phyloP scores from a whole-genome alignment of 352 stramenopile genomes.

The Globisporangium echinulatum region DNA sequence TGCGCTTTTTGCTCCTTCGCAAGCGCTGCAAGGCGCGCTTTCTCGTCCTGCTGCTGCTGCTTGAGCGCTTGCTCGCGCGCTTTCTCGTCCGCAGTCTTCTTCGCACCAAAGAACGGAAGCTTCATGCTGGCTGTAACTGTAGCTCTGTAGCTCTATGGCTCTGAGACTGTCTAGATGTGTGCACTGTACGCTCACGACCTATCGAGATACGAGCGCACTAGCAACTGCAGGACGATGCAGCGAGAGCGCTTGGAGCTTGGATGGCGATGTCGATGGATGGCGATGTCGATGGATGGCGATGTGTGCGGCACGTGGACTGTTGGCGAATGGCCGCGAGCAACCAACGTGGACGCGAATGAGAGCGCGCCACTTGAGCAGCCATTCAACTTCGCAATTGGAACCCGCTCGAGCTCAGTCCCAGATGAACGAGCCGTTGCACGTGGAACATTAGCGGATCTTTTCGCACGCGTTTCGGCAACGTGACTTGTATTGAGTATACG shows the following conservation, averaged over 20 bases:
- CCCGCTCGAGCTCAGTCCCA: no score
- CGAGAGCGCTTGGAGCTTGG: neutral
- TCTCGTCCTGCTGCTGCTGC: constrained; percentile 12
- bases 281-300: neutral
- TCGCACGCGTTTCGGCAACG: no score
- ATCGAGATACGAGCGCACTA: neutral
- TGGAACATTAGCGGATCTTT: no score
- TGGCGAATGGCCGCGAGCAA: neutral
- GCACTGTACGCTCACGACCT: neutral
- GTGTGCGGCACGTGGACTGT: neutral
- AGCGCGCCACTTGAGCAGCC: neutral
- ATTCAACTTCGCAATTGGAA: no score
- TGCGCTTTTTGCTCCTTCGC: constrained; percentile 15
- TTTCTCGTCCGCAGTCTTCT: constrained; percentile 7
- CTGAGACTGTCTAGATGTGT: neutral
- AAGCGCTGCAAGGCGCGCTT: constrained; percentile 13
- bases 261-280: neutral
- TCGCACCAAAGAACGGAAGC: constrained; percentile 8
- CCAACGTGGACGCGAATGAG: neutral
- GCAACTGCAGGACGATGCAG: neutral
- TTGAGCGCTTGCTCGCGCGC: constrained; percentile 5
- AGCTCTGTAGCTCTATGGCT: neutral
- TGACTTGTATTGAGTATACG: no score
- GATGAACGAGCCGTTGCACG: no score
- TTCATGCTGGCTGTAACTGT: neutral